Evolutionary conservation across 768 basidiomycete genomes (phyloP).

Genomic region (Cystofilobasidium capitatum): DNA sequence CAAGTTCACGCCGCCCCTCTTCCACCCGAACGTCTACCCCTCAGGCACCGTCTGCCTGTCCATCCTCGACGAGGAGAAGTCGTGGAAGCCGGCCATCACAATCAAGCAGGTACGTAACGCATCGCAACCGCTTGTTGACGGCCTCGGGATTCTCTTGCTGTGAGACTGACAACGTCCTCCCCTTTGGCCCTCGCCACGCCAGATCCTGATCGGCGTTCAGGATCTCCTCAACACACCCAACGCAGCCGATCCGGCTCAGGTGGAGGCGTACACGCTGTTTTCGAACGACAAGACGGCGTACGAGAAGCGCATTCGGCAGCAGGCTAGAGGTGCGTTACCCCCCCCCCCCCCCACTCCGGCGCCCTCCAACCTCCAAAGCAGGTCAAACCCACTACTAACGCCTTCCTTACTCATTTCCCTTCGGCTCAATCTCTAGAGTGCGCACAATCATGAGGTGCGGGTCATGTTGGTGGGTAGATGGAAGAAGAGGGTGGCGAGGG

Average conservation of each 20-base stretch:
- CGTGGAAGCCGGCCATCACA: slow-evolving; percentile 97
- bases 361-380: too few species aligned
- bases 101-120: slow-evolving; percentile 73
- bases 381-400: too few species aligned
- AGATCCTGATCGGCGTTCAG: slow-evolving; percentile 94
- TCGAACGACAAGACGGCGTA: slow-evolving; percentile 93
- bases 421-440: too few species aligned
- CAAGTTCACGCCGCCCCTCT: slow-evolving; percentile 90
- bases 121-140: not conserved
- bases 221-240: slow-evolving; percentile 93
- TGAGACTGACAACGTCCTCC: too few species aligned
- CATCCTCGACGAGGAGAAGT: slow-evolving; percentile 96
- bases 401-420: too few species aligned
- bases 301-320: slow-evolving; percentile 70
- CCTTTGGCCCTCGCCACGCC: not conserved
- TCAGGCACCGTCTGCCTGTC: slow-evolving; percentile 97
- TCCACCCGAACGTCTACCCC: slow-evolving; percentile 98
- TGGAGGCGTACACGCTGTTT: slow-evolving; percentile 97
- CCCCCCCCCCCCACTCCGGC: too few species aligned
- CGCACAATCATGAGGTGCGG: too few species aligned
- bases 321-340: too few species aligned
- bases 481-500: too few species aligned
- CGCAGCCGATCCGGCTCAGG: slow-evolving; percentile 93
- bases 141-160: not conserved
- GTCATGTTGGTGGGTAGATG: too few species aligned